Base-by-base conservation (phyloP, 2,329 filamentous ascomycete genomes). In the Alternaria sp. region DNA sequence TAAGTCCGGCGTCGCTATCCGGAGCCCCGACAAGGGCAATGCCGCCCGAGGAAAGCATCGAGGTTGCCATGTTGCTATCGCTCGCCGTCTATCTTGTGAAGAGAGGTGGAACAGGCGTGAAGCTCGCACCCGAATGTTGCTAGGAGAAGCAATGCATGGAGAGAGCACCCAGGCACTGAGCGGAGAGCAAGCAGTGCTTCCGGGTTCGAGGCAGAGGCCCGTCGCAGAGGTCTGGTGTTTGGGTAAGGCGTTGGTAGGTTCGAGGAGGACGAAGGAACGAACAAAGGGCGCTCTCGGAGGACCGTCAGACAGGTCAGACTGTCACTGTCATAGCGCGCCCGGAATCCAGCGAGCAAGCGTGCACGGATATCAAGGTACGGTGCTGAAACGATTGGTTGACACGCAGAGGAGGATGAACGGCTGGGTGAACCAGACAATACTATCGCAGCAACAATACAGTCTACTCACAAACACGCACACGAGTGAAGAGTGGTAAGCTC, bases 301-400 rank as follows among this genome's bases (percentile, higher is more conserved):
- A 72, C 68, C 61, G 72, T 78, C 73, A 75, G 76, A 75, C 73
- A 75, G 75, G 74, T 77, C 75, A 78, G 73, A 75, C 68, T 72
- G 74, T 78, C 75, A 77, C 66, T 73, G 74, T 78, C 75, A 77
- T 76, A 78, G 76, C 74, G 76, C 74, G 66, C 67, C 72, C 74
- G 73, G 74, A 73, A 72, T 77, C 69, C 73, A 77, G 67, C 72
- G 66, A 76, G 66, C 68, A 72, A 71, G 69, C 64, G 72, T 71
- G 74, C 76, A 78, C 74, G 74, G 75, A 72, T 71, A 62, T 68
- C 69, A 70, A 75, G 72, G 72, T 76, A 74, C 71, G 65, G 65
- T 70, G 73, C 69, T 78, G 76, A 78, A 78, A 78, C 76, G 75
- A 77, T 78, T 78, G 75, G 75, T 62, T 70, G 75, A 75, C 71